Base-by-base conservation (phyloP, 371 early-diverging fungal species). In the Entomophthora muscae region DNA sequence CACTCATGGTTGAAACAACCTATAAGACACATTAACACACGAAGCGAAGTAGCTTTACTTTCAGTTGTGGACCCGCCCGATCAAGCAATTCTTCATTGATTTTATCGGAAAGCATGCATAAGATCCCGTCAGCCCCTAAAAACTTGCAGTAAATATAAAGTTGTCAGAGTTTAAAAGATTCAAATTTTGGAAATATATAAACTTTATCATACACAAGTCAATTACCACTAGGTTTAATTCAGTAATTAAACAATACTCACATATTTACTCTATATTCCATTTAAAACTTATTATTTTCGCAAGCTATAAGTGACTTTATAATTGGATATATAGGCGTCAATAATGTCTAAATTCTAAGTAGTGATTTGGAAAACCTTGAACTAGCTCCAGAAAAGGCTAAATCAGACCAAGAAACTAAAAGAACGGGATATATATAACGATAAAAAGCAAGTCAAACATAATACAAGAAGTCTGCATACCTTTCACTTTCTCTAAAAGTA, bases 91-190 rank as follows among this genome's bases (percentile, higher is more conserved):
- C 84, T 1, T 64, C 63, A 66, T 90, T 86, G 30, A 92, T 79
- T 52, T 77, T 78, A 60, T 91, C 86, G 0, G 83, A 78, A 55
- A 89, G 68, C 61, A 87, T 73, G 68, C 85, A 84, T 5, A 89
- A 61, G 21, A 86, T 71, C 0, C 82, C 90, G 51, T 82, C 74
- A 0, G 75, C 80, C 57, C 78, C 83, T 69, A 61, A 53, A 31
- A 42, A 17, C n/a, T n/a, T 10, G 42, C 42, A 42, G 17, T 42
- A 42, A 42, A 42, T 42, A 42, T 5, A 42, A 17, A 17, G 5
- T 42, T 10, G 17, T 5, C 17, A 42, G 42, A 10, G 5, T 42
- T 42, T 42, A 42, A 17, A 42, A 42, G 5, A 42, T 10, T 42
- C 42, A 42, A 42, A 10, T 42, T 42, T 17, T 42, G 42, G 5